Percentiles rank a stretch among this genome's conserved stretches.
Conservation (phyloP, 192 early-diverging fungal genomes). For the Coemansia sp. region DNA sequence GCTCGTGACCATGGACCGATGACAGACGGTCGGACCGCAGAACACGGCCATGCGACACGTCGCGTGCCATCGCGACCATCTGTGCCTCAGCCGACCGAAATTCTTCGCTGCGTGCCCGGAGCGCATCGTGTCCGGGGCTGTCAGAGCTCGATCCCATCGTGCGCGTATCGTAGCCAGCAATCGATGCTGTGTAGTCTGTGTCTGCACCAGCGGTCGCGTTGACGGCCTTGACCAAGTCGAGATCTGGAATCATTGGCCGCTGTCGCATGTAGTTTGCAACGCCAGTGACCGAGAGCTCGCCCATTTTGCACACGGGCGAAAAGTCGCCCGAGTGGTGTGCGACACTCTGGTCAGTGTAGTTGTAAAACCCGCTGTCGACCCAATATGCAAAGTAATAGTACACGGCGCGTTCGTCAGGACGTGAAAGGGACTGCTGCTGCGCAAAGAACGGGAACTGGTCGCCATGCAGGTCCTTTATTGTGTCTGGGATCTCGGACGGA, state of each 20-base stretch:
- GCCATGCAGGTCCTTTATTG: constrained; percentile 16
- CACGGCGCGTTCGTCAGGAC: constrained; percentile 29
- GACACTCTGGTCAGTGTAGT: constrained; percentile 30
- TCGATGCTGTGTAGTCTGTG: constrained; percentile 5
- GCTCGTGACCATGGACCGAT: constrained; percentile 9
- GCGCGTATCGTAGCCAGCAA: constrained; percentile 8
- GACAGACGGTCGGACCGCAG: constrained; percentile 8
- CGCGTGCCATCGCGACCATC: constrained; percentile 3
- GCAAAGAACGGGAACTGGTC: constrained; percentile 29
- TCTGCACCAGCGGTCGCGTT: constrained; percentile 4
- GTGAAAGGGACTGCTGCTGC: not conserved
- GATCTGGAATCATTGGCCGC: constrained; percentile 20
- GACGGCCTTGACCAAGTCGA: constrained; percentile 13
- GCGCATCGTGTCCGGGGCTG: not conserved
- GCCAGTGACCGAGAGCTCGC: constrained; percentile 28
- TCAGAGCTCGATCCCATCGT: constrained; percentile 4
- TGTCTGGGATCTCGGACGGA: constrained; percentile 16
- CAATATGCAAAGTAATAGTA: constrained; percentile 76
- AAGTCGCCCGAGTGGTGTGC: constrained; percentile 15
- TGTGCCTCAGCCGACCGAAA: constrained; percentile 7
- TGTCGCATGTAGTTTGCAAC: constrained; percentile 29
- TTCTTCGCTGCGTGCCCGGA: constrained; percentile 8
- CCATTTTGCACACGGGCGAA: constrained; percentile 36
- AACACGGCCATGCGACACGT: constrained; percentile 19
- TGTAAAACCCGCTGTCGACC: constrained; percentile 91